phyloP scores from a whole-genome alignment of 1,284 basidiomycete species.

The Microbotryum violaceum region DNA sequence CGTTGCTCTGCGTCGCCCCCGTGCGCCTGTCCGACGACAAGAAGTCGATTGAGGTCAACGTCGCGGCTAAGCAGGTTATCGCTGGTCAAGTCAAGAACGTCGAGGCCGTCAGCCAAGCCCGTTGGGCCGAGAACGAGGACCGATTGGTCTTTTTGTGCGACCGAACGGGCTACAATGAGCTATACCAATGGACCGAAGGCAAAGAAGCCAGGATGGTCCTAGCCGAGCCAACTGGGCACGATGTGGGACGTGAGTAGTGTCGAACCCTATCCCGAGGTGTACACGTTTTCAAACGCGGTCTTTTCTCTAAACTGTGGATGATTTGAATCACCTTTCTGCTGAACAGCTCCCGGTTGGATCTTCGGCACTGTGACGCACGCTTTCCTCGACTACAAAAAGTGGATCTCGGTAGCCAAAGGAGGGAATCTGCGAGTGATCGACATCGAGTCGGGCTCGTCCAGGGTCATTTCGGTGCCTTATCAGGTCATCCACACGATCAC shows the following conservation, averaged over 20 bases:
- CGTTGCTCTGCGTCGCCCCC: conserved; percentile 51
- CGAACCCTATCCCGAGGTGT: not conserved
- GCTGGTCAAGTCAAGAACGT: conserved; percentile 26
- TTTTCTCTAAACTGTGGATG: not conserved
- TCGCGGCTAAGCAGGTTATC: conserved; percentile 8
- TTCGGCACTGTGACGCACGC: conserved; percentile 51
- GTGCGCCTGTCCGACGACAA: not conserved
- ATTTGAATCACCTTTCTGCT: conserved; percentile 42
- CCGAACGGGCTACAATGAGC: conserved; percentile 61
- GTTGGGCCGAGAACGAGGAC: conserved; percentile 51
- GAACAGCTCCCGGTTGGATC: conserved; percentile 50
- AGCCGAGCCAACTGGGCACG: conserved; percentile 47
- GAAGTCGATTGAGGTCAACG: not conserved
- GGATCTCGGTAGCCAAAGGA: conserved; percentile 48
- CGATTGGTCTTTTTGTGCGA: conserved; percentile 62
- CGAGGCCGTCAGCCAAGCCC: conserved; percentile 38
- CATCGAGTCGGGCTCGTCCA: conserved; percentile 17
- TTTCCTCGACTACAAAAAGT: conserved; percentile 46
- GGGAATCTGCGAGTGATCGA: conserved; percentile 41
- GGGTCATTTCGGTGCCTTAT: conserved; percentile 48
- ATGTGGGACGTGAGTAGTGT: conserved; percentile 37
- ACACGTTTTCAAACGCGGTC: not conserved
- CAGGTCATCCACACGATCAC: conserved; percentile 46
- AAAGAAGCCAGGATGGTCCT: conserved; percentile 45
- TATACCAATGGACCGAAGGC: conserved; percentile 51